Base-by-base conservation (phyloP, 2,329 filamentous ascomycete species). In the Myriosclerotinia scirpicola region DNA sequence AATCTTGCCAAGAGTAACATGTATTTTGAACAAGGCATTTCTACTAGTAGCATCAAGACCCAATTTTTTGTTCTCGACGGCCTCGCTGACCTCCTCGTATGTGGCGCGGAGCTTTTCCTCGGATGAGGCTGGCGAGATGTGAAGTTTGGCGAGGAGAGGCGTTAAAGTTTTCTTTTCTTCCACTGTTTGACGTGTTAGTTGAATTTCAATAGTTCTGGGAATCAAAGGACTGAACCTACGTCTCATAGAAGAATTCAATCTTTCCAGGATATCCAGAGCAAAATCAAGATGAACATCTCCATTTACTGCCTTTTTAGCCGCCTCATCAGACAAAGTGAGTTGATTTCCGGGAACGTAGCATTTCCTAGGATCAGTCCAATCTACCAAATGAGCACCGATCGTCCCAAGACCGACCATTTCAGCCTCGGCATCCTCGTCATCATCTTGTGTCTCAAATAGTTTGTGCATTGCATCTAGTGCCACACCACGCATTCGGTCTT, bases 361-460 rank as follows among this genome's bases (percentile, higher is more conserved):
- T 77, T 96, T 93, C 60, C 94, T 84, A 48, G 93, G 93, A 77
- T 98, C 94, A 0, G 94, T 98, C 95, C 94, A 98, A 76, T 98
- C 94, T 0, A 93, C 87, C 9, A 98, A 80, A 74, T 93, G 94
- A 3, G 91, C 87, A 0, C 91, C 92, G 67, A 96, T 91, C 3
- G 88, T 86, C 54, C 86, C 84, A 70, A 96, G 84, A 72, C 89
- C 87, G 11, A 94, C 90, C 87, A 96, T 93, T 67, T 90, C 90
- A 48, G 86, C 86, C 14, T 90, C 86, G 61, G 92, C 90, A 22
- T 88, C 87, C 59, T 91, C 89, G 42, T 91, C 92, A 0, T 86
- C 87, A 74, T 92, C 90, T 14, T 90, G 85, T 12, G 91, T 81
- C 67, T 89, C 90, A 74, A 90, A 85, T 9, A 97, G 84, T 15